Conservation (phyloP, 306 rosid species). For the Malus asiatica region DNA sequence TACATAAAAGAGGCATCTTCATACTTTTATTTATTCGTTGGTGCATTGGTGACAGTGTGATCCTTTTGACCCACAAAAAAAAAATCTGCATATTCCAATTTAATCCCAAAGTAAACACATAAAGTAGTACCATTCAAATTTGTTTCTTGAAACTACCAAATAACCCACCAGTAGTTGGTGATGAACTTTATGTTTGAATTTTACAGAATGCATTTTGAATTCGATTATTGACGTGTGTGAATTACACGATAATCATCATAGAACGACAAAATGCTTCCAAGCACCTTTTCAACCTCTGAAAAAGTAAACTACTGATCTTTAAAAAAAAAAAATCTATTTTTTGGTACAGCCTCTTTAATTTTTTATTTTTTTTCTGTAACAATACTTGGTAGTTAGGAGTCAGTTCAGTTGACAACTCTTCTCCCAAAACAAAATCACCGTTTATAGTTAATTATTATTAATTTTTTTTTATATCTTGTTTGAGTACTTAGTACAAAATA, state of each 20-base stretch:
- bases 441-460: neutral
- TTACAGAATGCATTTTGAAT: accelerated
- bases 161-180: too few species aligned
- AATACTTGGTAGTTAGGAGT: neutral
- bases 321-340: neutral
- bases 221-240: accelerated
- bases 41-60: neutral
- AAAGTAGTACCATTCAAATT: neutral
- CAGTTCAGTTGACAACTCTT: neutral
- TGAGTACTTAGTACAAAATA: neutral
- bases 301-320: too few species aligned
- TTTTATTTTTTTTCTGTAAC: neutral
- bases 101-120: neutral
- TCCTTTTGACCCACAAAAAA: too few species aligned
- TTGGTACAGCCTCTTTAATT: neutral
- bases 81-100: neutral
- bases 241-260: accelerated
- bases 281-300: too few species aligned
- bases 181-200: too few species aligned
- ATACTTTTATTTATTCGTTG: neutral
- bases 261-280: too few species aligned
- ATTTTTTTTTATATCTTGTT: neutral
- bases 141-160: neutral
- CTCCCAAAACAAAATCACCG: constrained; percentile 13
- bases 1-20: neutral